phyloP scores from a whole-genome alignment of 306 rosid species.

The Hylodesmum podocarpum region DNA sequence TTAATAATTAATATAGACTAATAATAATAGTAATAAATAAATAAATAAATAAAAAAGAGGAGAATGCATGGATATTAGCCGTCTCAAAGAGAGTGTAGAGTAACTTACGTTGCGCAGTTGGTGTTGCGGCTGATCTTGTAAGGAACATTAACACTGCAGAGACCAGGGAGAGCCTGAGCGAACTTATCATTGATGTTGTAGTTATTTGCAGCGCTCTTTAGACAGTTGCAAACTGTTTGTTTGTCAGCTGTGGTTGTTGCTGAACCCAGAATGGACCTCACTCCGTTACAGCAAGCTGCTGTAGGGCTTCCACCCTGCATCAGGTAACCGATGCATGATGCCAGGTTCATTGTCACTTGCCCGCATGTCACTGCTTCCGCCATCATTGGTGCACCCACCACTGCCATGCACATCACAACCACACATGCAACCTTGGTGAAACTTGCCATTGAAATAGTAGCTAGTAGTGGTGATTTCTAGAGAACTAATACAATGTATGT shows the following conservation, averaged over 20 bases:
- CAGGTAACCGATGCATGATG: constrained; percentile 14
- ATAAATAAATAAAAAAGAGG: too few species aligned
- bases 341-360: not conserved
- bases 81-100: not conserved
- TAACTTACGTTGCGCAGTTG: constrained; percentile 31
- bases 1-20: too few species aligned
- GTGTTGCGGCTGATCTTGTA: constrained; percentile 49
- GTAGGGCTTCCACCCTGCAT: not conserved
- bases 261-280: not conserved
- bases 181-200: not conserved
- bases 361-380: constrained; percentile 38
- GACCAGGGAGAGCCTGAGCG: constrained; percentile 36
- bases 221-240: constrained; percentile 43
- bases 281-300: constrained; percentile 29
- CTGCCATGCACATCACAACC: constrained; percentile 24
- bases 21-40: too few species aligned
- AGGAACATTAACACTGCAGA: constrained; percentile 43
- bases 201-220: constrained; percentile 23
- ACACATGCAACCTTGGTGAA: constrained; percentile 27
- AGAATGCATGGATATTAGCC: too few species aligned
- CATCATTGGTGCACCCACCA: constrained; percentile 22
- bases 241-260: constrained; percentile 30
- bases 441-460: not conserved
- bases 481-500: not conserved
- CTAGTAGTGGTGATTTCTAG: not conserved